A percentile compares a stretch with the other conserved stretches of the same genome.
phyloP scores from a whole-genome alignment of 148 eudicot species.

The Fagopyrum tataricum region DNA sequence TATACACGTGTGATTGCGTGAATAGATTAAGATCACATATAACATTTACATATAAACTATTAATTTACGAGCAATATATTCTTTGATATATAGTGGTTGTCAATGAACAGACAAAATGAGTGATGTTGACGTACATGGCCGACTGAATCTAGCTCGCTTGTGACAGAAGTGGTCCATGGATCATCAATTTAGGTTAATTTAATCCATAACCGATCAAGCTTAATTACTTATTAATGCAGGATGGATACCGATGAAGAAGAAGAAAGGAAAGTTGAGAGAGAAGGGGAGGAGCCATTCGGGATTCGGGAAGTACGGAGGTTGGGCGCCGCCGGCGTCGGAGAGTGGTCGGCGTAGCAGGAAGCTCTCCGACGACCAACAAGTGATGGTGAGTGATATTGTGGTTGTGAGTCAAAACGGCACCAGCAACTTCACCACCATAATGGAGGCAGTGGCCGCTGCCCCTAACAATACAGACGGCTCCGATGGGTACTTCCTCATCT shows the following conservation, averaged over 20 bases:
- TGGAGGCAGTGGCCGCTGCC: constrained; percentile 28
- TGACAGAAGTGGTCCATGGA: no score
- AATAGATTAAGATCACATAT: no score
- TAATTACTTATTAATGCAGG: constrained; percentile 17
- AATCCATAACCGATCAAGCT: no score
- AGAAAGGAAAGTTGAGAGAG: constrained; percentile 15
- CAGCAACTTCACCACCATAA: constrained; percentile 32
- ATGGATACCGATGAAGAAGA: constrained; percentile 36
- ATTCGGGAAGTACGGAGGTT: constrained; percentile 21
- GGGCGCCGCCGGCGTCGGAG: constrained; percentile 35
- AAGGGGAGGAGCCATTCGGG: constrained; percentile 17
- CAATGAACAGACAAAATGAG: no score
- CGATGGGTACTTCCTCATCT: constrained; percentile 28
- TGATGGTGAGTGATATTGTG: constrained; percentile 28
- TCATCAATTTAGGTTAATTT: no score
- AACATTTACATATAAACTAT: no score
- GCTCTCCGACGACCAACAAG: constrained; percentile 14
- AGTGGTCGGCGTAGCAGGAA: constrained; percentile 16
- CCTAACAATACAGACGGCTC: constrained; percentile 23
- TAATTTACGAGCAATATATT: no score
- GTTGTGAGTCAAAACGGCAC: constrained; percentile 28
- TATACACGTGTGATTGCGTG: no score
- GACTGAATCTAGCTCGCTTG: no score
- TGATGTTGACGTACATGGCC: no score
- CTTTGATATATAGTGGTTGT: no score